Evolutionary conservation across 1,284 basidiomycete genomes (phyloP), one percentile per base, ranked within the genome.

Genomic region (Amylostereum chailletii): DNA sequence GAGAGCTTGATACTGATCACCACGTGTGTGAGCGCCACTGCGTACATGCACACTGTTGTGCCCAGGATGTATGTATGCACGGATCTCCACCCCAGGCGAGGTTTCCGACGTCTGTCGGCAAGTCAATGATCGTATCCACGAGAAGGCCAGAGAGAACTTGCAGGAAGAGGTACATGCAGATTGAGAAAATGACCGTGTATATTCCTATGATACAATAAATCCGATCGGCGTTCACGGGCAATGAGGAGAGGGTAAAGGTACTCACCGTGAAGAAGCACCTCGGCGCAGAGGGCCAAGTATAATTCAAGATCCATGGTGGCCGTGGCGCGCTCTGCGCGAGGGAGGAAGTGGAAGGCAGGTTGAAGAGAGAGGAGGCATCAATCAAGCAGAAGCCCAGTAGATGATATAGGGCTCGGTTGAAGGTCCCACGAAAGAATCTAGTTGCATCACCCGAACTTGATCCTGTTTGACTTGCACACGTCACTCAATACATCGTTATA

Each of bases 211-310:
- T 33, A 11, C 30, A 3, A 32, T 7, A n/a, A 1, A 37, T 39
- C 8, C 5, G 3, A 7, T 46, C 19, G 31, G 38, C 10, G 29
- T 36, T 4, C n/a, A 19, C 27, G 5, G 3, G 31, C n/a, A n/a
- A 27, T 33, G 10, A 29, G 8, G 3, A 10, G 5, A 46, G 5
- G 11, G 5, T 10, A 4, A 27, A 46, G 27, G 26, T 27, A 33
- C 46, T 11, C 46, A 47, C 46, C 46, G 34, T 39, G 42, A 3
- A 47, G 46, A n/a, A 47, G 19, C 5, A 10, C 5, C 39, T 47
- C 46, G 11, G 29, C 11, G 4, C 36, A 34, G 7, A 47, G 38
- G 11, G 46, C 30, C 30, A 40, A 38, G 29, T 41, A 47, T 7
- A 39, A 37, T 19, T 47, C 45, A 5, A 37, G 19, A 39, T 47